Evolutionary conservation across 768 basidiomycete species (phyloP).

Genomic region (Russula vinacea): DNA sequence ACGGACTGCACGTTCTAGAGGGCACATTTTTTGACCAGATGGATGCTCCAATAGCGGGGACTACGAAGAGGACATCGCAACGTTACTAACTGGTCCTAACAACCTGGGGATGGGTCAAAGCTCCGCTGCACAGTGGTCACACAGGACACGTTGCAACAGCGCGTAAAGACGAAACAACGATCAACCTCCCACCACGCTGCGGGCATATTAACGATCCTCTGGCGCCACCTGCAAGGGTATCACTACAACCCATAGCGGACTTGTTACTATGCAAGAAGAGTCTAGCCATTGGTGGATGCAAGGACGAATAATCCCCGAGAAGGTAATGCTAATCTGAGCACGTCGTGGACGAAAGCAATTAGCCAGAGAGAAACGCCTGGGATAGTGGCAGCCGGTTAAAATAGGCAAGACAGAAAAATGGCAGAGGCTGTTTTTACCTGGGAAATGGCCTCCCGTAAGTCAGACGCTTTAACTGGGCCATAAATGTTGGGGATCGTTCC

Average conservation of each 20-base stretch:
- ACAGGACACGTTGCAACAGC: slow-evolving; percentile 1
- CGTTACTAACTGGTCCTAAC: not conserved
- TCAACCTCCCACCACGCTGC: not conserved
- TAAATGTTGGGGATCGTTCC: too few species aligned
- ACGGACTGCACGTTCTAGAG: not conserved
- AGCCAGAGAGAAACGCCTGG: not conserved
- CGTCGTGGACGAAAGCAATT: not conserved
- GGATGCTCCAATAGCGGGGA: not conserved
- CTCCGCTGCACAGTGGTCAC: not conserved
- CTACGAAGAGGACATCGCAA: not conserved
- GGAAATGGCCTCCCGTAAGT: too few species aligned
- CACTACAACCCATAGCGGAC: not conserved
- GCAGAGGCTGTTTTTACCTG: too few species aligned
- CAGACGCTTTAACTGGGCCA: too few species aligned
- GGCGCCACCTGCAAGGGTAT: not conserved
- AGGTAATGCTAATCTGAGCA: not conserved
- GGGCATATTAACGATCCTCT: not conserved
- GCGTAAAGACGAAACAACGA: not conserved
- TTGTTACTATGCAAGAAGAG: not conserved
- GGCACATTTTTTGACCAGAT: not conserved
- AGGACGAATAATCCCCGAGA: not conserved
- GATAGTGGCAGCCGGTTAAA: not conserved
- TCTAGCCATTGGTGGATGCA: not conserved
- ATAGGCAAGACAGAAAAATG: too few species aligned
- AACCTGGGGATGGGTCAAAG: not conserved